phyloP scores from a whole-genome alignment of 2,329 filamentous ascomycete genomes.

The Talaromyces verruculosus region DNA sequence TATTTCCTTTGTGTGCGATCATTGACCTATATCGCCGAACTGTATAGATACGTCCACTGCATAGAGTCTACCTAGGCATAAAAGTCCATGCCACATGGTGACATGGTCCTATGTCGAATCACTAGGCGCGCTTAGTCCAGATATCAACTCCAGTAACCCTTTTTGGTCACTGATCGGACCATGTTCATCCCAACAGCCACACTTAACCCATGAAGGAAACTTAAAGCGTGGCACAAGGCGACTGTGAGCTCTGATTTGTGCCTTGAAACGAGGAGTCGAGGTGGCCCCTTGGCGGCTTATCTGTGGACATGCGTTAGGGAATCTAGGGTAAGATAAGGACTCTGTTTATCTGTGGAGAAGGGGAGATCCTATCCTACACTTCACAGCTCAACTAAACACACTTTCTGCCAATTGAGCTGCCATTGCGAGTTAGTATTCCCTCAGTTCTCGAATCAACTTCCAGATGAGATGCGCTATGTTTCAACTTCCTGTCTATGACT shows the following conservation, averaged over 20 bases:
- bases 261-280: background rate
- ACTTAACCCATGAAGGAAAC: constrained; percentile 28
- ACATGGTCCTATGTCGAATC: background rate
- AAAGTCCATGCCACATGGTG: background rate
- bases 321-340: background rate
- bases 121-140: background rate
- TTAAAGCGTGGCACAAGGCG: constrained; percentile 24
- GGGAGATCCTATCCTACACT: constrained; percentile 20
- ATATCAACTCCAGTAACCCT: constrained; percentile 3
- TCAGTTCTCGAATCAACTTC: background rate
- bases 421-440: background rate
- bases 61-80: background rate
- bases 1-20: constrained; percentile 20
- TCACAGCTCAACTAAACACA: background rate
- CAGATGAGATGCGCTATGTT: constrained; percentile 1
- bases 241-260: constrained; percentile 6
- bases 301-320: background rate
- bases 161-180: constrained; percentile 17
- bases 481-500: constrained; percentile 1
- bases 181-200: constrained; percentile 5
- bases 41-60: background rate
- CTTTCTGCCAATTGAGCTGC: background rate
- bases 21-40: background rate
- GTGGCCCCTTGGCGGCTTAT: constrained; percentile 12
- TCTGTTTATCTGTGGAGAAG: constrained; percentile 10